Evolutionary conservation across 306 rosid species (phyloP).

Genomic region (Dryas drummondii): DNA sequence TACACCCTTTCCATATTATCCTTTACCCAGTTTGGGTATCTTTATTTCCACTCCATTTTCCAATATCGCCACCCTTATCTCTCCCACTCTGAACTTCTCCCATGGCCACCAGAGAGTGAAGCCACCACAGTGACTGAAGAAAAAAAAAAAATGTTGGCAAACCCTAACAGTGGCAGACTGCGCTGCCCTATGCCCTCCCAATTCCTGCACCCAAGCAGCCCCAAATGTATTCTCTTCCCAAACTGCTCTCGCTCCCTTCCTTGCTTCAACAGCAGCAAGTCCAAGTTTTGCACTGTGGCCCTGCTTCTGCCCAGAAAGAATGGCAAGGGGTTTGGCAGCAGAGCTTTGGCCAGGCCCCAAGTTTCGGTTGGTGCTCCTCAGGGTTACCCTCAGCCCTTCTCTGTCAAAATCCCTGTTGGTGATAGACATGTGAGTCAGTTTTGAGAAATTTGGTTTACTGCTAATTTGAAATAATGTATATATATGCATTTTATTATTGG

Average conservation of each 20-base stretch:
- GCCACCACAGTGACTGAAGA: not conserved
- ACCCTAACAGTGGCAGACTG: constrained; percentile 11
- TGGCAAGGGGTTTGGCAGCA: constrained; percentile 17
- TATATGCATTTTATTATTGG: no score
- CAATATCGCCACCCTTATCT: constrained; percentile 10
- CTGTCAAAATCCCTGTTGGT: constrained; percentile 86
- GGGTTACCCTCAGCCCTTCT: constrained; percentile 50
- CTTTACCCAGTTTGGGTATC: not conserved
- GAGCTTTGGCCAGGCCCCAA: constrained; percentile 41
- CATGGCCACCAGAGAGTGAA: not conserved
- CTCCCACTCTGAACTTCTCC: constrained; percentile 7
- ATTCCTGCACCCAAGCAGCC: not conserved
- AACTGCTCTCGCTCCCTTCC: constrained; percentile 16
- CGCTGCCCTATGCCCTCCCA: constrained; percentile 6
- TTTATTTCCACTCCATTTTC: constrained; percentile 6
- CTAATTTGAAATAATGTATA: no score
- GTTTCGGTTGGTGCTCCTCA: constrained; percentile 19
- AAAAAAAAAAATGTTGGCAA: constrained; percentile 11
- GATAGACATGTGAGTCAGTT: constrained; percentile 64
- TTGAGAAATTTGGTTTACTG: not conserved
- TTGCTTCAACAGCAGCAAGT: constrained; percentile 23
- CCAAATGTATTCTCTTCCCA: constrained; percentile 26
- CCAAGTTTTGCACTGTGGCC: constrained; percentile 33
- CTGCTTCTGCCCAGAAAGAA: constrained; percentile 25
- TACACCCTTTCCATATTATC: not conserved